Evolutionary conservation across 1,139 yeast species (phyloP).

Genomic region (Diutina ranongensis): DNA sequence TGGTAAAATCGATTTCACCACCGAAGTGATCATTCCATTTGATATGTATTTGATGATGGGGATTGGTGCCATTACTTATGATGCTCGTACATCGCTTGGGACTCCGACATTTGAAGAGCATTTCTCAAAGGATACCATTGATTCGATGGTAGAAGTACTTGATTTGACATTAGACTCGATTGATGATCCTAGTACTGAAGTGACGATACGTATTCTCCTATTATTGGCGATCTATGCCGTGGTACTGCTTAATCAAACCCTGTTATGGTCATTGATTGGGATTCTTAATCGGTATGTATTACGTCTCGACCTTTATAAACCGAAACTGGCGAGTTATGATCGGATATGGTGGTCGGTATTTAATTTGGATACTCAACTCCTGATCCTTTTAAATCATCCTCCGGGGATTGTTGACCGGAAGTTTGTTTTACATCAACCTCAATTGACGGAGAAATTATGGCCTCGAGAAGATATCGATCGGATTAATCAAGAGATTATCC

Average conservation of each 20-base stretch:
- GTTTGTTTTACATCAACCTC: conserved; percentile 12
- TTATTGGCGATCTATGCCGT: conserved; percentile 23
- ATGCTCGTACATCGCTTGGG: conserved; percentile 14
- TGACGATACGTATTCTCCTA: conserved; percentile 14
- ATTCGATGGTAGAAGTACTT: conserved; percentile 24
- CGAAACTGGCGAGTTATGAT: conserved; percentile 11
- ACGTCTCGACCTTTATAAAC: conserved; percentile 9
- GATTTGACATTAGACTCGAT: conserved; percentile 15
- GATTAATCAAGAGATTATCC: conserved; percentile 15
- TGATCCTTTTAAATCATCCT: conserved; percentile 22
- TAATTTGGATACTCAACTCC: conserved; percentile 29
- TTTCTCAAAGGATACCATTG: conserved; percentile 14
- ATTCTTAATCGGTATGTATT: conserved; percentile 20
- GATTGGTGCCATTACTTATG: conserved; percentile 29
- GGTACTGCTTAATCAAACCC: conserved; percentile 17
- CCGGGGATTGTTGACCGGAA: conserved; percentile 21
- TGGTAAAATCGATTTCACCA: conserved; percentile 18
- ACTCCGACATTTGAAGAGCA: background rate
- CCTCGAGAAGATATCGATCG: conserved; percentile 9
- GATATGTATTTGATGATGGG: conserved; percentile 28
- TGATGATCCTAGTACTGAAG: conserved; percentile 14
- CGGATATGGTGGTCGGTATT: conserved; percentile 29
- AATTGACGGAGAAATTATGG: conserved; percentile 10
- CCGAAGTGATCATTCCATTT: conserved; percentile 27
- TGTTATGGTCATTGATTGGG: conserved; percentile 28